These are phyloP conservation scores for Chaetoceros tenuissimus DNA, from an alignment of 108 stramenopile species.

Conservation along the genomic window DNA sequence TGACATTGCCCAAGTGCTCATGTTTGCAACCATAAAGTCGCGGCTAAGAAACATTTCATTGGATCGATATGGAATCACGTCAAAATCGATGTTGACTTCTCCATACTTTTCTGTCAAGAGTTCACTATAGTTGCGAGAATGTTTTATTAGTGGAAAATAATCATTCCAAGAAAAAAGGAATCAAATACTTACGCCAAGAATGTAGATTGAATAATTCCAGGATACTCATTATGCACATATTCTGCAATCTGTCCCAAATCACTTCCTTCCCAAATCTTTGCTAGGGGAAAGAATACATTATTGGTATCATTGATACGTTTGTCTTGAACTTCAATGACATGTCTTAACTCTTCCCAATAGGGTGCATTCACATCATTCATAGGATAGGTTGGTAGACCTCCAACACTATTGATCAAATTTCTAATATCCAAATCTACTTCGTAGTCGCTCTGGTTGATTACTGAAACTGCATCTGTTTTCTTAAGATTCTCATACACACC, in stretches of 20 bases:
- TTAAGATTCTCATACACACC: too few relatives aligned
- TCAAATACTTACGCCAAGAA: constrained; percentile 2
- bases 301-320: neutral
- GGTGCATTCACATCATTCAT: neutral
- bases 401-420: neutral
- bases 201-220: constrained; percentile 6
- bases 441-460: too few relatives aligned
- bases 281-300: neutral
- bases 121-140: too few relatives aligned
- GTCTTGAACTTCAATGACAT: constrained; percentile 10
- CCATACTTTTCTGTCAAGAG: neutral
- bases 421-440: too few relatives aligned
- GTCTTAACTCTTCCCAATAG: constrained; percentile 14
- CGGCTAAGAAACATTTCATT: neutral
- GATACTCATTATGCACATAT: constrained; percentile 22
- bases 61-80: neutral
- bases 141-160: too few relatives aligned
- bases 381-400: neutral
- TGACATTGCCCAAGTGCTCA: constrained; percentile 20
- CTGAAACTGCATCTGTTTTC: too few relatives aligned
- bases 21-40: constrained; percentile 1
- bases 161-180: constrained; percentile 1
- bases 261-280: constrained; percentile 14
- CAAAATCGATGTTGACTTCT: neutral
- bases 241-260: constrained; percentile 12